Percentiles rank a stretch among this genome's conserved stretches.
Evolutionary conservation across 2,329 filamentous ascomycete species (phyloP).

Genomic region (Pseudocercospora crystallina): DNA sequence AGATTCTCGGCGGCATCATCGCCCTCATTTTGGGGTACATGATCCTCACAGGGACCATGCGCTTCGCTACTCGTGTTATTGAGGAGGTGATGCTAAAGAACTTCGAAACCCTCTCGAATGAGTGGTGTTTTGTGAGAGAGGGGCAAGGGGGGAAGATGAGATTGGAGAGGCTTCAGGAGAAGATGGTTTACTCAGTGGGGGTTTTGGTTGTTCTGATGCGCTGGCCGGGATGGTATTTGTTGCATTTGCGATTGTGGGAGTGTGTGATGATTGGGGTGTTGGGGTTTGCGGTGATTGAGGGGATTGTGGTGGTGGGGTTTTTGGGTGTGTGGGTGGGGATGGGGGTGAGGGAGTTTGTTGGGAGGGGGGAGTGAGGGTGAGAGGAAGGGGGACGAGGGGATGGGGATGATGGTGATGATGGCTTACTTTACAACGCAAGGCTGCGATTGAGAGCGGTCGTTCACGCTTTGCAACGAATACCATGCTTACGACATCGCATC

Average conservation of each 20-base stretch:
- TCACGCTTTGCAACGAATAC: too few relatives aligned
- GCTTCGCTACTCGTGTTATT: background rate
- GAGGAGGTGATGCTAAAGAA: background rate
- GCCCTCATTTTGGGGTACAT: background rate
- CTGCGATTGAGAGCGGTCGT: too few relatives aligned
- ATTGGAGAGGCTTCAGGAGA: background rate
- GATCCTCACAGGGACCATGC: background rate
- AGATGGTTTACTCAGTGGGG: background rate
- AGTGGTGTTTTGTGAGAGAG: background rate
- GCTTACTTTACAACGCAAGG: too few relatives aligned
- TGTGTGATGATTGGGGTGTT: background rate
- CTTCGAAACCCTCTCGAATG: background rate
- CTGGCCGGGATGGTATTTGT: conserved; percentile 2
- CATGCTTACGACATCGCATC: too few relatives aligned
- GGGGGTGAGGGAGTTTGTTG: too few relatives aligned
- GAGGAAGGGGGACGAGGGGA: too few relatives aligned
- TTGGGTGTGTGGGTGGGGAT: too few relatives aligned
- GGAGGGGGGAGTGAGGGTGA: too few relatives aligned
- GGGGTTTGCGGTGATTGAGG: background rate
- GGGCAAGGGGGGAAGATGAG: background rate
- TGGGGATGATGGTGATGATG: too few relatives aligned
- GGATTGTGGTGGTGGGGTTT: too few relatives aligned
- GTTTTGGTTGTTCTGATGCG: background rate
- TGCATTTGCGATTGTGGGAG: background rate
- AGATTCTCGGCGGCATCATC: background rate